A percentile compares a stretch with the other conserved stretches of the same genome.
Conservation (phyloP, 1,284 basidiomycete species). For the Cryptococcus sp. region DNA sequence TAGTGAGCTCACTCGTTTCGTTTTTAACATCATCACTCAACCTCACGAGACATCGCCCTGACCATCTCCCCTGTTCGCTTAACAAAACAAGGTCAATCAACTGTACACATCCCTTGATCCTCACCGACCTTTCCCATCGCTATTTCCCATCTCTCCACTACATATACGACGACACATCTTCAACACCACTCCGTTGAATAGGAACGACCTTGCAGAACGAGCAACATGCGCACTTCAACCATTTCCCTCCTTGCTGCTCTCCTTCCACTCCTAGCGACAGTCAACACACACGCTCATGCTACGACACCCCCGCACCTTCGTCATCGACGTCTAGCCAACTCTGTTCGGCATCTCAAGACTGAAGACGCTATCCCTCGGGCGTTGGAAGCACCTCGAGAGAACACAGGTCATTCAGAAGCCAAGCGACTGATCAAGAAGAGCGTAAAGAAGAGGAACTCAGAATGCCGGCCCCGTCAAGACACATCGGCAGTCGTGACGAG, state of each 20-base stretch:
- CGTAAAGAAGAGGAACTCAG: constrained; percentile 28
- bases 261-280: constrained; percentile 33
- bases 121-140: not conserved
- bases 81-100: too few species aligned
- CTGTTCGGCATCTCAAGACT: constrained; percentile 7
- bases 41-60: too few species aligned
- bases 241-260: constrained; percentile 31
- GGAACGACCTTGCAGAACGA: not conserved
- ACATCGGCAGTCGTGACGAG: constrained; percentile 1
- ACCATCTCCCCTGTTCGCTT: too few species aligned
- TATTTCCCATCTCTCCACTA: not conserved
- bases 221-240: constrained; percentile 33
- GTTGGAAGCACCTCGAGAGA: constrained; percentile 16
- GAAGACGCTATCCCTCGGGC: constrained; percentile 15
- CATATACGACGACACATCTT: not conserved
- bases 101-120: too few species aligned
- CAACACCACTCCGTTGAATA: too few species aligned
- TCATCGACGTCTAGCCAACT: constrained; percentile 27
- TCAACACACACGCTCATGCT: constrained; percentile 15
- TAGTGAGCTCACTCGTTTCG: too few species aligned
- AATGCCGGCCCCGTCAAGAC: constrained; percentile 24
- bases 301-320: constrained; percentile 26
- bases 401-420: constrained; percentile 29
- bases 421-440: constrained; percentile 31
- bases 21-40: too few species aligned